Percentiles rank a stretch among this genome's conserved stretches.
Conservation (phyloP, 208 protist species). For the Leishmania amazonensis region DNA sequence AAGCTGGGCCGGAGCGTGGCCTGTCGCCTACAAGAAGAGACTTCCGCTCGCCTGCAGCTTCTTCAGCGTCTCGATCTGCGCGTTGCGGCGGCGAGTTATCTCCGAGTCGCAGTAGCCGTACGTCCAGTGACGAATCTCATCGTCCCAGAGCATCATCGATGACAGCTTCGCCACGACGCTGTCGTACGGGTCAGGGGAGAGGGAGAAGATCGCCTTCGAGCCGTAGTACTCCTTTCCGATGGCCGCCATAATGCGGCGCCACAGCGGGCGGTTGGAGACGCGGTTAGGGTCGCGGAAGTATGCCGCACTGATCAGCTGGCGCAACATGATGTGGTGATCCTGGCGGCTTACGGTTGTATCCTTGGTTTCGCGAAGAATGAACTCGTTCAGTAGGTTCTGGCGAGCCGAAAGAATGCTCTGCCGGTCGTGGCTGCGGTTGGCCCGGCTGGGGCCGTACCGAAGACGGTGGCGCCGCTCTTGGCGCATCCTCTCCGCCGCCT, state of each 20-base stretch:
- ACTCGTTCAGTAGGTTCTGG: slow-evolving; percentile 78
- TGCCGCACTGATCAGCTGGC: slow-evolving; percentile 70
- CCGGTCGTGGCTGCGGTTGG: slow-evolving; percentile 50
- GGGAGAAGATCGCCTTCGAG: slow-evolving; percentile 72
- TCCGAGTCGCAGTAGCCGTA: slow-evolving; percentile 71
- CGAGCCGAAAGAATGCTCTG: slow-evolving; percentile 54
- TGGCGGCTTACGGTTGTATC: slow-evolving; percentile 55
- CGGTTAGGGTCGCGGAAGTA: slow-evolving; percentile 67
- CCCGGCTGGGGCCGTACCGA: slow-evolving; percentile 48
- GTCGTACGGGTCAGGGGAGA: slow-evolving; percentile 87
- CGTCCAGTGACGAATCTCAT: slow-evolving; percentile 54
- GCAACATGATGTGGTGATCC: slow-evolving; percentile 88
- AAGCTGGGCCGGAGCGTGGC: background rate
- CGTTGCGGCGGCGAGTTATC: slow-evolving; percentile 47
- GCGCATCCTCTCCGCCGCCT: slow-evolving; percentile 17
- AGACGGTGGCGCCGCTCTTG: slow-evolving; percentile 25
- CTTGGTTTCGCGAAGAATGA: slow-evolving; percentile 62
- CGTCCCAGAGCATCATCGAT: slow-evolving; percentile 89
- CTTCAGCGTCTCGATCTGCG: slow-evolving; percentile 54
- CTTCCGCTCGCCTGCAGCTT: slow-evolving; percentile 58
- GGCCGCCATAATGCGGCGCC: slow-evolving; percentile 65
- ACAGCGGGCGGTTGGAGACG: slow-evolving; percentile 57
- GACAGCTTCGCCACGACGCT: slow-evolving; percentile 79
- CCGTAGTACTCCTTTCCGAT: slow-evolving; percentile 83
- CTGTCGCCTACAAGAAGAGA: slow-evolving; percentile 51